These are phyloP conservation scores for Rubia yunnanensis DNA, from an alignment of 257 asterid genomes.

Conservation along the genomic window DNA sequence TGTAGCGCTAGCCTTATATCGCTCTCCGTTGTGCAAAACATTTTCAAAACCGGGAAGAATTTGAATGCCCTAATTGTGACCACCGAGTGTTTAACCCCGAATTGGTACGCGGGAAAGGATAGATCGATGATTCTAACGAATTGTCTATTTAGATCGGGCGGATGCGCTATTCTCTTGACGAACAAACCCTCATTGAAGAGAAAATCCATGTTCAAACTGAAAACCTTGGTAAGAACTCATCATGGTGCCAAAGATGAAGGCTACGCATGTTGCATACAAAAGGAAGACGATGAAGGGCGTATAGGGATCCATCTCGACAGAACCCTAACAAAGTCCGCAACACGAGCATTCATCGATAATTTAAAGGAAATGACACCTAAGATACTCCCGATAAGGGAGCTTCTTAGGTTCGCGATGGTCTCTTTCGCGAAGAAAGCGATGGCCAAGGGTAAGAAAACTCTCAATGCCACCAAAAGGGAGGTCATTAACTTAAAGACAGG, in stretches of 20 bases:
- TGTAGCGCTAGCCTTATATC: constrained; percentile 82
- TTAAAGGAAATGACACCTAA: constrained; percentile 56
- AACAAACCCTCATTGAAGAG: constrained; percentile 26
- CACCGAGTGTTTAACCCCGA: constrained; percentile 59
- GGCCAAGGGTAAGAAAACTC: not conserved
- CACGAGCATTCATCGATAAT: constrained; percentile 65
- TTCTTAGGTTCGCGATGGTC: constrained; percentile 32
- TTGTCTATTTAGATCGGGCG: constrained; percentile 73
- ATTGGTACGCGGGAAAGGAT: constrained; percentile 77
- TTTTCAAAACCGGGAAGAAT: constrained; percentile 34
- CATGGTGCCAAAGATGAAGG: constrained; percentile 70
- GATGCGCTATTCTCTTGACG: constrained; percentile 58
- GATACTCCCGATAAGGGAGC: constrained; percentile 53
- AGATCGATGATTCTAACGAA: constrained; percentile 85
- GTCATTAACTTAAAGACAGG: constrained; percentile 54
- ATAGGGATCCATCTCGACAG: constrained; percentile 66
- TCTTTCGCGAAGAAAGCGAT: constrained; percentile 19
- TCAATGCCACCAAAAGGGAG: constrained; percentile 20
- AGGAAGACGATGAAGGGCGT: constrained; percentile 56
- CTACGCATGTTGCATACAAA: constrained; percentile 55
- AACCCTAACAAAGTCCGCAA: constrained; percentile 67
- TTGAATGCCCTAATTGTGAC: constrained; percentile 51
- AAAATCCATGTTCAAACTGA: constrained; percentile 51
- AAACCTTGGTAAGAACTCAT: constrained; percentile 62
- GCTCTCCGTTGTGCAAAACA: constrained; percentile 37